A percentile compares a stretch with the other conserved stretches of the same genome.
Evolutionary conservation across 2,329 filamentous ascomycete genomes (phyloP).

Genomic region (Cladorrhinum sp.): DNA sequence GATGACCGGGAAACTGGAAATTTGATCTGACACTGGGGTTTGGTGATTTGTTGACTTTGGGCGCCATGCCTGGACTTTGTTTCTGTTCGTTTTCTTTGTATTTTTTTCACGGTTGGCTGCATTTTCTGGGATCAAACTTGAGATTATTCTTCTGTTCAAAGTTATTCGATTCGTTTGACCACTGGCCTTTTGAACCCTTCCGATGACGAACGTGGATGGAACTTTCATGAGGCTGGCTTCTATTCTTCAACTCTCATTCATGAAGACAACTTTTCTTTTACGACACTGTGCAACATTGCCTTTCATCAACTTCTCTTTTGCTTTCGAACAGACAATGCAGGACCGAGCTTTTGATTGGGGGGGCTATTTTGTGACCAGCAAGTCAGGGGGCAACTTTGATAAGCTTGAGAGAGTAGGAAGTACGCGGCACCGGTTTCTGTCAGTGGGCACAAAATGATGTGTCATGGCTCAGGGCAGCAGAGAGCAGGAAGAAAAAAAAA

Average conservation of each 20-base stretch:
- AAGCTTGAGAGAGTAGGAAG: too few species aligned
- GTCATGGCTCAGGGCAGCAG: too few species aligned
- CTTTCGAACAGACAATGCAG: background rate
- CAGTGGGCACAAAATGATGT: too few species aligned
- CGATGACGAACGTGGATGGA: too few species aligned
- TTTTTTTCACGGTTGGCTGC: conserved; percentile 2
- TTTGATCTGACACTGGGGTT: conserved; percentile 6
- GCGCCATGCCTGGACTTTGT: background rate
- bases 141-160: background rate
- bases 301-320: background rate
- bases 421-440: too few species aligned
- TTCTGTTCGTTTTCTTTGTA: background rate
- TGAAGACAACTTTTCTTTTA: background rate
- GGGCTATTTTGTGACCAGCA: background rate
- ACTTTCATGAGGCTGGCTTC: background rate
- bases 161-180: background rate
- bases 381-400: too few species aligned
- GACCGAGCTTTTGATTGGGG: background rate
- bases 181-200: background rate
- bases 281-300: background rate
- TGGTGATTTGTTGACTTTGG: conserved; percentile 1
- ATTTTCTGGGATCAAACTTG: conserved; percentile 5
- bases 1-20: conserved; percentile 16
- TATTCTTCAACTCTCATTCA: background rate
- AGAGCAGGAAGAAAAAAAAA: background rate